Percentiles rank a stretch among this genome's conserved stretches.
These are phyloP conservation scores for Hypoxylon sp. DNA, from an alignment of 2,329 filamentous ascomycete genomes.

Conservation along the genomic window DNA sequence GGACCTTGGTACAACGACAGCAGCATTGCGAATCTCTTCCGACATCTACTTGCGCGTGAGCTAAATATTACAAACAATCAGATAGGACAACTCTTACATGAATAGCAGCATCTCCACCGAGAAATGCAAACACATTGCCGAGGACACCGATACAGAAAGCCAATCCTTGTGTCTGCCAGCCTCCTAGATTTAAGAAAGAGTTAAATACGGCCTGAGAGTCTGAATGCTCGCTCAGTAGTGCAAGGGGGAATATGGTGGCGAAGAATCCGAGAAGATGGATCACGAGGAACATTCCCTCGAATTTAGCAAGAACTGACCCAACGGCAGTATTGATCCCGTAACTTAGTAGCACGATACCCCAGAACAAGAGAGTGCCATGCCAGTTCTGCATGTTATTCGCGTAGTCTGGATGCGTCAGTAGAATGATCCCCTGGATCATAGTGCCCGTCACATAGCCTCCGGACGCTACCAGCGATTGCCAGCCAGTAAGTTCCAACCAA, in stretches of 20 bases:
- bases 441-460: constrained; percentile 36
- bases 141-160: constrained; percentile 56
- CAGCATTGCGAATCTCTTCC: constrained; percentile 65
- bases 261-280: constrained; percentile 63
- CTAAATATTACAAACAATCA: background rate
- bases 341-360: constrained; percentile 45
- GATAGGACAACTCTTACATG: constrained; percentile 33
- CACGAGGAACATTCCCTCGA: constrained; percentile 61
- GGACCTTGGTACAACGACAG: constrained; percentile 64
- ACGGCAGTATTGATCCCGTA: constrained; percentile 55
- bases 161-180: constrained; percentile 62
- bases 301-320: constrained; percentile 60
- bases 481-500: constrained; percentile 45
- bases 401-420: constrained; percentile 40
- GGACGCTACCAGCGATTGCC: constrained; percentile 41
- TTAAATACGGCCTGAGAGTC: constrained; percentile 62
- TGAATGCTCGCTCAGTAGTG: constrained; percentile 54
- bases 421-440: constrained; percentile 45
- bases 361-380: constrained; percentile 58
- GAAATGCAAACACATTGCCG: constrained; percentile 49
- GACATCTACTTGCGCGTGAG: constrained; percentile 56
- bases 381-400: constrained; percentile 49
- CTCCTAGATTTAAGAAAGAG: constrained; percentile 64
- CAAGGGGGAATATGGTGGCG: constrained; percentile 59
- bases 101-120: constrained; percentile 59